These are phyloP conservation scores for Saccharomycopsis olivae DNA, from an alignment of 805 yeast species.

Conservation along the genomic window DNA sequence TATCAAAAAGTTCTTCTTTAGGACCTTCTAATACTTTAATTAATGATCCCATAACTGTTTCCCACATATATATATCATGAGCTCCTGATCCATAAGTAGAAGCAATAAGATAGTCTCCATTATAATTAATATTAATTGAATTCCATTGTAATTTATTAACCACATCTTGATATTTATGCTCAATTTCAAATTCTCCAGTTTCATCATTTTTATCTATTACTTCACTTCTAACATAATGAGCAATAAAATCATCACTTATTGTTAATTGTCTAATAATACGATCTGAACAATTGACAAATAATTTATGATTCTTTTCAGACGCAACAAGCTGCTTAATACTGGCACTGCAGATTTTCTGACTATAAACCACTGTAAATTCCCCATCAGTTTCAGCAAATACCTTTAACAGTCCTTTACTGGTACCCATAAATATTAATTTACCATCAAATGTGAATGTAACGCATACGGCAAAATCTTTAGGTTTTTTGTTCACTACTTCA, in stretches of 20 bases:
- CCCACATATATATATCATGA: conserved; percentile 90
- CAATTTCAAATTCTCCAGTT: conserved; percentile 47
- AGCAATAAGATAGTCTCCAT: conserved; percentile 79
- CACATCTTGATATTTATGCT: conserved; percentile 81
- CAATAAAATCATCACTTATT: conserved; percentile 32
- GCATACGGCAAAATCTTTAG: conserved; percentile 38
- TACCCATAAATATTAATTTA: conserved; percentile 55
- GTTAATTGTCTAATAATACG: conserved; percentile 56
- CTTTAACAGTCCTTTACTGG: conserved; percentile 69
- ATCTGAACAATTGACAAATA: conserved; percentile 73
- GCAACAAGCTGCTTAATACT: conserved; percentile 60
- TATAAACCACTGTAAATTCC: conserved; percentile 25
- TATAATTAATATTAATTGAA: conserved; percentile 60
- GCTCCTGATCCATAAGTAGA: conserved; percentile 74
- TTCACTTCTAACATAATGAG: conserved; percentile 14
- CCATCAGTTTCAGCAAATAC: conserved; percentile 19
- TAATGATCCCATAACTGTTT: conserved; percentile 76
- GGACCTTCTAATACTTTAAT: conserved; percentile 87
- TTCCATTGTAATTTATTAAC: conserved; percentile 88
- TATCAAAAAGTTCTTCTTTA: conserved; percentile 74
- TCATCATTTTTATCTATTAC: neutral
- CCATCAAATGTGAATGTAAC: conserved; percentile 44
- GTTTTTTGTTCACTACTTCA: conserved; percentile 21
- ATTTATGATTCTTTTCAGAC: conserved; percentile 43
- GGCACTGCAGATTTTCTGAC: conserved; percentile 51